A percentile compares a stretch with the other conserved stretches of the same genome.
These are phyloP conservation scores for Curvularia verruculosa DNA, from an alignment of 2,329 filamentous ascomycete genomes.

Conservation along the genomic window DNA sequence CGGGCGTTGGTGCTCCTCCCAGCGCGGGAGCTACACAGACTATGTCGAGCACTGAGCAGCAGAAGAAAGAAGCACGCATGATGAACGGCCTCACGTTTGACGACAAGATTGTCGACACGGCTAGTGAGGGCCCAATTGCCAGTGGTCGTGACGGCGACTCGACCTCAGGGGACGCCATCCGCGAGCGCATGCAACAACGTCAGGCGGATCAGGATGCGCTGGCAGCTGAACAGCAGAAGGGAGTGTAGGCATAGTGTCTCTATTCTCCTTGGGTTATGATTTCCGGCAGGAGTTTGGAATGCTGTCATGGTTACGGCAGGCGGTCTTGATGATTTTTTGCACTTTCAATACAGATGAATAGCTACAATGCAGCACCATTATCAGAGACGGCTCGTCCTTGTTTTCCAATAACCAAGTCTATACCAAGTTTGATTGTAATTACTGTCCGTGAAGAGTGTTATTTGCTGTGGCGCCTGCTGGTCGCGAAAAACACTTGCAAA, in stretches of 20 bases:
- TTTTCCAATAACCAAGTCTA: not conserved
- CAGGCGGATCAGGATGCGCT: slow-evolving; percentile 33
- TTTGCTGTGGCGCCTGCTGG: slow-evolving; percentile 9
- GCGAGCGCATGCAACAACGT: slow-evolving; percentile 54
- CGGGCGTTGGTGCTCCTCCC: slow-evolving; percentile 26
- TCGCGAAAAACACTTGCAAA: slow-evolving; percentile 2
- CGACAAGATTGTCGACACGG: slow-evolving; percentile 49
- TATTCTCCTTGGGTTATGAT: slow-evolving; percentile 7
- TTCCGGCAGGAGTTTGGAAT: slow-evolving; percentile 15
- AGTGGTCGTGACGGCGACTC: slow-evolving; percentile 52
- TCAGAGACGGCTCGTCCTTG: not conserved
- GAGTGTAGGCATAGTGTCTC: slow-evolving; percentile 20
- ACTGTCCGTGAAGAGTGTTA: not conserved
- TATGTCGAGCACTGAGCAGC: slow-evolving; percentile 41
- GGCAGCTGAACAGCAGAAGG: slow-evolving; percentile 30
- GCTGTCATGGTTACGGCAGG: slow-evolving; percentile 1
- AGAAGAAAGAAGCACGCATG: slow-evolving; percentile 51
- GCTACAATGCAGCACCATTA: slow-evolving; percentile 10
- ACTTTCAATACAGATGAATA: slow-evolving; percentile 4
- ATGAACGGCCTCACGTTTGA: slow-evolving; percentile 57
- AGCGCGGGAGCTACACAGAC: slow-evolving; percentile 35
- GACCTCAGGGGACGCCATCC: slow-evolving; percentile 68
- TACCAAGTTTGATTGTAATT: not conserved
- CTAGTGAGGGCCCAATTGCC: slow-evolving; percentile 43
- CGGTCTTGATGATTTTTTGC: slow-evolving; percentile 10